A percentile compares a stretch with the other conserved stretches of the same genome.
phyloP scores from a whole-genome alignment of 2,329 filamentous ascomycete species.

The Aspergillus brunneoviolaceus region DNA sequence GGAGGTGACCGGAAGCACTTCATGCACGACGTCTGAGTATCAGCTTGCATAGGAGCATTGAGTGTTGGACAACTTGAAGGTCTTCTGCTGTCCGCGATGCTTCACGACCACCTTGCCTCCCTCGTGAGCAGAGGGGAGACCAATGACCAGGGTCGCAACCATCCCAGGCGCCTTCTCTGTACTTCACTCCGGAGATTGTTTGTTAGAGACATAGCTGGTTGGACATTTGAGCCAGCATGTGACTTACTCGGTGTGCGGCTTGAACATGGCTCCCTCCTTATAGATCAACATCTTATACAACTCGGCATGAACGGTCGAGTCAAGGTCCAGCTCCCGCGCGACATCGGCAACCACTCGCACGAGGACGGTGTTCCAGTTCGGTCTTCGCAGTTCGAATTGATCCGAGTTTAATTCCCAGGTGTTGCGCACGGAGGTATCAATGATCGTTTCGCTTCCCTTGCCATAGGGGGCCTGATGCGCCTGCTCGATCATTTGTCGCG shows the following conservation, averaged over 20 bases:
- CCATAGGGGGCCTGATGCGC: slow-evolving; percentile 11
- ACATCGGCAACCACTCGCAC: background rate
- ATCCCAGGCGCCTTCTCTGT: slow-evolving; percentile 13
- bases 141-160: slow-evolving; percentile 15
- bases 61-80: slow-evolving; percentile 1
- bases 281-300: slow-evolving; percentile 15
- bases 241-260: background rate
- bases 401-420: slow-evolving; percentile 12
- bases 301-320: slow-evolving; percentile 4
- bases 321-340: slow-evolving; percentile 5
- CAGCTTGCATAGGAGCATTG: slow-evolving; percentile 10
- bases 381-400: slow-evolving; percentile 7
- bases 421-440: slow-evolving; percentile 14
- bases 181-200: too few relatives aligned
- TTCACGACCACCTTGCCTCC: slow-evolving; percentile 10
- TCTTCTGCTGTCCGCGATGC: background rate
- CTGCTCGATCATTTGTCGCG: background rate
- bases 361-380: slow-evolving; percentile 4
- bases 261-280: slow-evolving; percentile 11
- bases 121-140: slow-evolving; percentile 13
- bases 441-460: slow-evolving; percentile 13
- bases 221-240: background rate
- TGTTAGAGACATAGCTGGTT: too few relatives aligned
- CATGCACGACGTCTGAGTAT: slow-evolving; percentile 12
- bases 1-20: slow-evolving; percentile 9